phyloP scores from a whole-genome alignment of 495 filamentous ascomycete species.

The Aeminium ludgeri region DNA sequence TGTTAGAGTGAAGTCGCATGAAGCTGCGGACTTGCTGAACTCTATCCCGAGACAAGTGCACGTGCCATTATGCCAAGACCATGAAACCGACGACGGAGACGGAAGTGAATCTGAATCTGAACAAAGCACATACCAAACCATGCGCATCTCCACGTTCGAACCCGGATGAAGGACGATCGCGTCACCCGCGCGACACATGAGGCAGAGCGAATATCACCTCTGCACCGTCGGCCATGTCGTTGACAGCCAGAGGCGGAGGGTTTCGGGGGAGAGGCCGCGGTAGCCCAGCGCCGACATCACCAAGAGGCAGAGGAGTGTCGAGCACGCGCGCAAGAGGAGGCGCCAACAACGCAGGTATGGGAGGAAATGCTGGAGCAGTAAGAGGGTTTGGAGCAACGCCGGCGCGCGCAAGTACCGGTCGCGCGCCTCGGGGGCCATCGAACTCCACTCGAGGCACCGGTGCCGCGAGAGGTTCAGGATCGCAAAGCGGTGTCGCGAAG shows the following conservation, averaged over 20 bases:
- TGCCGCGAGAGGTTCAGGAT: too few relatives aligned
- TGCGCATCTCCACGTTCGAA: too few relatives aligned
- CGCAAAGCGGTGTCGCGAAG: neutral
- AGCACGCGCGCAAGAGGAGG: neutral
- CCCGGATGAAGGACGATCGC: too few relatives aligned
- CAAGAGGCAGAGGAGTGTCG: conserved; percentile 6
- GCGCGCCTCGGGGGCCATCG: neutral
- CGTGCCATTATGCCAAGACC: too few relatives aligned
- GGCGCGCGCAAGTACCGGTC: neutral
- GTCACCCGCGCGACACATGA: conserved; percentile 1
- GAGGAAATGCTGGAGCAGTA: neutral
- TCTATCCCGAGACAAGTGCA: too few relatives aligned
- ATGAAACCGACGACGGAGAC: too few relatives aligned
- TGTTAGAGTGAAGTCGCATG: too few relatives aligned
- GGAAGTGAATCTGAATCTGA: too few relatives aligned
- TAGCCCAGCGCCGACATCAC: conserved; percentile 3
- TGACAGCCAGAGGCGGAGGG: conserved; percentile 6
- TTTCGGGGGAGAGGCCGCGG: conserved; percentile 11
- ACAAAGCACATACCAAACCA: too few relatives aligned
- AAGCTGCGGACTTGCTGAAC: too few relatives aligned
- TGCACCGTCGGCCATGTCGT: conserved; percentile 12
- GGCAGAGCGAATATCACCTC: neutral
- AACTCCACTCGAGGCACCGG: too few relatives aligned
- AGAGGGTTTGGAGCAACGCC: neutral
- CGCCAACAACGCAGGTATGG: too few relatives aligned